Evolutionary conservation across 2,329 filamentous ascomycete genomes (phyloP), one percentile per base, ranked within the genome.

Genomic region (Aspergillus tubingensis): DNA sequence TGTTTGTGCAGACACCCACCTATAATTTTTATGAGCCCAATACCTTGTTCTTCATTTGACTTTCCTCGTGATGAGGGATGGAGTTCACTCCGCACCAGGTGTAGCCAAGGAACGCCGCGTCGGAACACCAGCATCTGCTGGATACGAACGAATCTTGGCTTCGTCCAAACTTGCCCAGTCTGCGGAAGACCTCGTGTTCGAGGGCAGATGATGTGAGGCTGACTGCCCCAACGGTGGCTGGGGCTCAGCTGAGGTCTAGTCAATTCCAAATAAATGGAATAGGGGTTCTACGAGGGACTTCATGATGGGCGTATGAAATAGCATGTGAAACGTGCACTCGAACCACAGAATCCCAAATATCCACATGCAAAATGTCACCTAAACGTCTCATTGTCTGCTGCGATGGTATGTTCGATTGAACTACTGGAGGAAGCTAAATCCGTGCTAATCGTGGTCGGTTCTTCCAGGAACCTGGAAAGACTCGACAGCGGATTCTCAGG

Each of bases 371-470:
- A 8, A 52, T 52, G 50, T 23, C 17, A 39, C 19, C 30, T 3
- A 75, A 75, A 58, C 69, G 73, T 13, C 70, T 76, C 23, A 74
- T 76, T 53, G 68, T 75, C 19, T 73, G 73, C 21, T 76, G 74
- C 55, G 74, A 76, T 62, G 74, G 73, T 72, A 59, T 8, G 51
- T 32, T 27, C 23, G 2, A 3, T 30, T 6, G 41, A 8, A 43
- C 25, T 32, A 6, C 7, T 30, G 15, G 4, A 17, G 8, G 5
- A 44, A 32, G 8, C 6, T 11, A 23, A 2, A 13, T 6, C 1
- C 4, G 32, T 13, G 11, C 11, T 36, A 6, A 36, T 5, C 5
- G 5, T 15, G 32, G 10, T 36, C 32, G 32, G 32, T 36, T 36
- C 10, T 36, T 6, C 5, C 27, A 68, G 66, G 67, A 30, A 76